Percentiles rank a stretch among this genome's conserved stretches.
Evolutionary conservation across 2,329 filamentous ascomycete species (phyloP).

Genomic region (Hypoxylon sp.): DNA sequence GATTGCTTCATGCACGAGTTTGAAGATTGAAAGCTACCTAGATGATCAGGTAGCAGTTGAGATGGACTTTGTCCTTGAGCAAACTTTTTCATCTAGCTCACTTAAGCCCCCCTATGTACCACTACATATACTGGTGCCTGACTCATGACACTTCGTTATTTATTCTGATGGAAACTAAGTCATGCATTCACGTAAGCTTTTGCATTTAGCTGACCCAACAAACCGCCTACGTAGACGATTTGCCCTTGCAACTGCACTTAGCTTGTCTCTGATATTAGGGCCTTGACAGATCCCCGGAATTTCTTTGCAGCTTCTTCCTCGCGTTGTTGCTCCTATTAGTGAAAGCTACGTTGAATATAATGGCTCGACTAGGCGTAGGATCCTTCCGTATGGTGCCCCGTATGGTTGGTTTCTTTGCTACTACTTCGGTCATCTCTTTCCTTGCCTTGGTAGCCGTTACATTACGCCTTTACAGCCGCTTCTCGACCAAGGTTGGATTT

Average conservation of each 20-base stretch:
- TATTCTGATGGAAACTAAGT: not conserved
- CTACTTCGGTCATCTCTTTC: conserved; percentile 7
- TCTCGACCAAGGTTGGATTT: conserved; percentile 15
- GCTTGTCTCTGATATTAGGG: not conserved
- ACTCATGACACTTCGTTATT: not conserved
- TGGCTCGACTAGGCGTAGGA: not conserved
- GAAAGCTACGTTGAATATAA: not conserved
- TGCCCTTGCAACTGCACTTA: too few relatives aligned
- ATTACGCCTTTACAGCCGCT: conserved; percentile 16
- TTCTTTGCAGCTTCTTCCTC: not conserved
- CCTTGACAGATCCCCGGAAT: not conserved
- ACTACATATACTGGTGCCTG: not conserved
- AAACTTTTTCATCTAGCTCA: not conserved
- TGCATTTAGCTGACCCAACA: not conserved
- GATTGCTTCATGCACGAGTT: not conserved
- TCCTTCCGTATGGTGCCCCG: conserved; percentile 16
- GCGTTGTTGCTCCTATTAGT: not conserved
- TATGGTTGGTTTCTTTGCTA: conserved; percentile 4
- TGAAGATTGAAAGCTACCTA: not conserved
- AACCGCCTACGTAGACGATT: not conserved
- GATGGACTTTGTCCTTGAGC: not conserved
- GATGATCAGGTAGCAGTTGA: not conserved
- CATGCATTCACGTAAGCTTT: not conserved
- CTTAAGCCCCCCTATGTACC: not conserved
- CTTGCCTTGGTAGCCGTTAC: conserved; percentile 10